Base-by-base conservation (phyloP, 768 basidiomycete genomes). In the Coprinopsis marcescibilis region DNA sequence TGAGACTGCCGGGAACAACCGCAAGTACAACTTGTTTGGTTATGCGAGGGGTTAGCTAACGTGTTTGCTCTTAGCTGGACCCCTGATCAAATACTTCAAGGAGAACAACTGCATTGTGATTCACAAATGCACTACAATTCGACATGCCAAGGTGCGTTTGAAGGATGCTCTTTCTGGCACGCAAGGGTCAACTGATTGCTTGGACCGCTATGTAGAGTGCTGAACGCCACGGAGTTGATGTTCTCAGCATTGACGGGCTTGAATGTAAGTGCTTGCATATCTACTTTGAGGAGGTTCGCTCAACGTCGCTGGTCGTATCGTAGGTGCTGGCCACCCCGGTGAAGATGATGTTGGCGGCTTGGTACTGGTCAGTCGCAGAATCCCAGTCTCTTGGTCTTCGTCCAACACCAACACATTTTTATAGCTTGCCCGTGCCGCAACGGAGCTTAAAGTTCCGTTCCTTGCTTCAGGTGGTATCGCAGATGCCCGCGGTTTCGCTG, bases 1-100 rank as follows among this genome's bases (percentile, higher is more conserved):
- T 58, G 93, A 96, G 70, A 96, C 93, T 0, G 93, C 93, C 2
- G 94, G 92, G 4, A 89, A 88, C 56, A 92, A 85, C 55, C 89
- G 89, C 90, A 56, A 53, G 85, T 58, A 13, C 26, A n/a, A n/a
- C n/a, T n/a, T n/a, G n/a, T n/a, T n/a, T n/a, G n/a, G n/a, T n/a
- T n/a, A n/a, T n/a, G n/a, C n/a, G n/a, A n/a, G n/a, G n/a, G n/a
- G n/a, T n/a, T n/a, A n/a, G n/a, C n/a, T n/a, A n/a, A n/a, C n/a
- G n/a, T n/a, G n/a, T n/a, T n/a, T n/a, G n/a, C n/a, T n/a, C n/a
- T n/a, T 53, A 91, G 89, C 89, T 29, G 85, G 80, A 14, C 77
- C 81, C 2, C 65, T 93, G 33, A 85, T 96, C 64, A 76, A 78
- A 43, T 86, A 78, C 59, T 83, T 93, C 64, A 94, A 94, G 66